Evolutionary conservation across 768 basidiomycete species (phyloP), one percentile per base, ranked within the genome.

Genomic region (Tylopilus sp.): DNA sequence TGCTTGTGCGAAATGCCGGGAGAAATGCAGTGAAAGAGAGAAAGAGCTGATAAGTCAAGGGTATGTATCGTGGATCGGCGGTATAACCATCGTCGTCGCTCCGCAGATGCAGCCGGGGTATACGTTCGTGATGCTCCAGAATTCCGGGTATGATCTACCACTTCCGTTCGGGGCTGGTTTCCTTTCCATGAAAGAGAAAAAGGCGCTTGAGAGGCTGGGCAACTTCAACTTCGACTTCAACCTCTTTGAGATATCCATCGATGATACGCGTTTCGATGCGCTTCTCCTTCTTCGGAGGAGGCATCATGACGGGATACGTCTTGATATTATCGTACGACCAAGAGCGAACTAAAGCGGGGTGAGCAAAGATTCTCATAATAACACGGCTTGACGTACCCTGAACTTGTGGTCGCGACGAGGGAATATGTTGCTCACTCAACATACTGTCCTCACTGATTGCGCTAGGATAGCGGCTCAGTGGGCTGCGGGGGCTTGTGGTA

Each of bases 291-390:
- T 77, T 77, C 40, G 74, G 71, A n/a, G 78, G 81, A 33, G 78
- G 70, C 54, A 66, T 66, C 68, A 69, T 74, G 54, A 82, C 72
- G 16, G 84, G 82, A 59, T 89, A 89, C 4, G 83, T 86, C 63
- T 77, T 79, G 55, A 86, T 67, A 57, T 85, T 85, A 61, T 87
- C 86, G 61, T 88, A 89, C 3, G 86, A 87, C 86, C 85, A 88
- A 3, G 87, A 83, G 26, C 85, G 84, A 13, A 73, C 86, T 87
- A 52, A 37, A 43, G 28, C n/a, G 19, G 8, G 0, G 36, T 65
- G 30, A 57, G 64, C 10, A 26, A 50, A 11, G 34, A 24, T 21
- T 62, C 14, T 4, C 12, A 11, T 25, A 16, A 25, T 14, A 55
- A 30, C 42, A 25, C 33, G 36, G 14, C 3, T 16, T 5, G 7